Conservation (phyloP, 345 rosid species). For the Eucalyptus globulus region DNA sequence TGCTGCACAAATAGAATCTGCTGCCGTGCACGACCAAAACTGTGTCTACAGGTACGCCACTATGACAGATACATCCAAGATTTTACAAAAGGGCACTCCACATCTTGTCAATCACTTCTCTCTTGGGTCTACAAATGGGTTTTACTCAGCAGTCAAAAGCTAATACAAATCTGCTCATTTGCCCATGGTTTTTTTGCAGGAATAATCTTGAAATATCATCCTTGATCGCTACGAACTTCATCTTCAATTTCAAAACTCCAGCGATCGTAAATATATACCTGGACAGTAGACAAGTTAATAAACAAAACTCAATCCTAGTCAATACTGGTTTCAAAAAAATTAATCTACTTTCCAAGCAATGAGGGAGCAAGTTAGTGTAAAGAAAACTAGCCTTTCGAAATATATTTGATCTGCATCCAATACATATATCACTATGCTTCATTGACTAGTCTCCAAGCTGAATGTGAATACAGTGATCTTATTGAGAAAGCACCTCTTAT, state of each 20-base stretch:
- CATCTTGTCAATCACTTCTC: not conserved
- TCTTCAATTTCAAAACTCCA: not conserved
- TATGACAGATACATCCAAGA: not conserved
- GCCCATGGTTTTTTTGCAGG: not conserved
- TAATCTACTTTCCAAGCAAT: not conserved
- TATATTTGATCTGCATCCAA: not conserved
- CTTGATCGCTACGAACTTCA: not conserved
- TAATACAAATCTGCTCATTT: not conserved
- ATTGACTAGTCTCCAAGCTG: not conserved
- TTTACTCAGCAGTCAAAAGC: not conserved
- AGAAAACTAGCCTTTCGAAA: not conserved
- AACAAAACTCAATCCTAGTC: not conserved
- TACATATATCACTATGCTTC: not conserved
- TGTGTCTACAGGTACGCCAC: not conserved
- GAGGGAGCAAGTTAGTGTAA: not conserved
- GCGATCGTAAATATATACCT: not conserved
- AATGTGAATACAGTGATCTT: not conserved
- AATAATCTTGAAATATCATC: not conserved
- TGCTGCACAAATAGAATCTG: not conserved
- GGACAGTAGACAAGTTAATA: not conserved
- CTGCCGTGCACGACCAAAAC: not conserved
- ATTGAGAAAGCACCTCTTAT: not conserved
- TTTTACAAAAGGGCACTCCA: not conserved
- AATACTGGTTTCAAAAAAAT: not conserved
- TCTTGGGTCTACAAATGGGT: not conserved